These are phyloP conservation scores for Neurospora sp. DNA, from an alignment of 2,329 filamentous ascomycete species.

Conservation along the genomic window DNA sequence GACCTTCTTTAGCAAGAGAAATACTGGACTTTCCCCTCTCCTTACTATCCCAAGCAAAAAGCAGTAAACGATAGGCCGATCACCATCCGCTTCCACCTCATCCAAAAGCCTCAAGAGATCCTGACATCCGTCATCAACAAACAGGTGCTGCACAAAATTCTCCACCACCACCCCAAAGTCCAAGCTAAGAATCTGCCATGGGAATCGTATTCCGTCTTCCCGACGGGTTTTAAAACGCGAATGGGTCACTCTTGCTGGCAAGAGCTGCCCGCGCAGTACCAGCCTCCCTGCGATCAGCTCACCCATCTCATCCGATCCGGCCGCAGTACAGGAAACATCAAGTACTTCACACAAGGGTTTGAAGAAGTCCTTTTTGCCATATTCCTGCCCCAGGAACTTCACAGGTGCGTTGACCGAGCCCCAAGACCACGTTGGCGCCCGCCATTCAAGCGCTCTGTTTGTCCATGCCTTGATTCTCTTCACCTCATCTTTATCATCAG, in stretches of 20 bases:
- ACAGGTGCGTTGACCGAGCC: slow-evolving; percentile 6
- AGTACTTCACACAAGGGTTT: slow-evolving; percentile 2
- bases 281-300: slow-evolving; percentile 5
- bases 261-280: slow-evolving; percentile 5
- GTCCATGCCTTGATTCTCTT: not conserved
- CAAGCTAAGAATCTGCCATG: not conserved
- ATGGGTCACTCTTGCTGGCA: slow-evolving; percentile 1
- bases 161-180: not conserved
- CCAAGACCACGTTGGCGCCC: slow-evolving; percentile 15
- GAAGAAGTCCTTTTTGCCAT: not conserved
- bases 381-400: not conserved
- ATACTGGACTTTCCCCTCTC: not conserved
- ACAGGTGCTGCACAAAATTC: not conserved
- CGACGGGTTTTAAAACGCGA: not conserved
- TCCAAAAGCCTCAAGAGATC: not conserved
- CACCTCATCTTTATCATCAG: not conserved
- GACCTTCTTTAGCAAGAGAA: not conserved
- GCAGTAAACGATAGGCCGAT: not conserved
- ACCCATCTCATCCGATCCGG: slow-evolving; percentile 7
- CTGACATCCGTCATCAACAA: not conserved
- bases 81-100: not conserved
- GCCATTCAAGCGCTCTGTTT: slow-evolving; percentile 6
- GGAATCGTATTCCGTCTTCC: not conserved
- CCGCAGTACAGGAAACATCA: slow-evolving; percentile 1
- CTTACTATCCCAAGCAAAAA: not conserved